Conservation (phyloP, 2,329 filamentous ascomycete genomes). For the Ophiosphaerella herpotricha region DNA sequence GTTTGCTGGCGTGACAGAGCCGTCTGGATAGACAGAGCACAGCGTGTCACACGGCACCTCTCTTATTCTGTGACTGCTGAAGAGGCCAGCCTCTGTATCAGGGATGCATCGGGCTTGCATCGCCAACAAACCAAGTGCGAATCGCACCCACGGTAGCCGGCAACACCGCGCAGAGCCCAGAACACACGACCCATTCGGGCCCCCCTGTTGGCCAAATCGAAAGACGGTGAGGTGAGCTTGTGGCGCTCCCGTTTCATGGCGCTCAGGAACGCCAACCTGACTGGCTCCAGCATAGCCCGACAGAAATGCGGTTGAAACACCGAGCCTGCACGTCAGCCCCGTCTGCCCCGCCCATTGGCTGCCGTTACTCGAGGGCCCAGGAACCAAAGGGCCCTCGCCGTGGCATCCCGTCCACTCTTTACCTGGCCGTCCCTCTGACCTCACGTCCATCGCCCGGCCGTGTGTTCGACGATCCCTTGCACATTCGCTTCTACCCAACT, state of each 20-base stretch:
- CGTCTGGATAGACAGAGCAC: neutral
- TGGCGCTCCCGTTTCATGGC: constrained; percentile 27
- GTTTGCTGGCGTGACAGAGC: constrained; percentile 1
- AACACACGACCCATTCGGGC: constrained; percentile 1
- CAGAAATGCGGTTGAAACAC: constrained; percentile 25
- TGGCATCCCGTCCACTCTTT: constrained; percentile 33
- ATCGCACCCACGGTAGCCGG: neutral
- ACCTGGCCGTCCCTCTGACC: constrained; percentile 20
- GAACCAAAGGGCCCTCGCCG: constrained; percentile 7
- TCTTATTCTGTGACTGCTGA: neutral
- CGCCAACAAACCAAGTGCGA: neutral
- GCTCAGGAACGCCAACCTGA: constrained; percentile 28
- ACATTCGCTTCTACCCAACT: constrained; percentile 34
- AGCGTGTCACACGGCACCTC: neutral
- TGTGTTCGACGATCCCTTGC: constrained; percentile 20
- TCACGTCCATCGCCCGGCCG: constrained; percentile 19
- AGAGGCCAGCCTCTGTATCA: neutral
- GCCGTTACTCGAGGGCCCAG: neutral
- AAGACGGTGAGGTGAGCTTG: constrained; percentile 25
- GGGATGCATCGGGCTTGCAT: neutral
- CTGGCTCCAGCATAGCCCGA: constrained; percentile 19
- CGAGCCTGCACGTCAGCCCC: constrained; percentile 5
- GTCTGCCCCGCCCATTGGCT: neutral
- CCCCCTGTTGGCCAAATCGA: constrained; percentile 14
- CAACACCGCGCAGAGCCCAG: constrained; percentile 1